These are phyloP conservation scores for Grosmannia serpens DNA, from an alignment of 2,329 filamentous ascomycete genomes.

Conservation along the genomic window DNA sequence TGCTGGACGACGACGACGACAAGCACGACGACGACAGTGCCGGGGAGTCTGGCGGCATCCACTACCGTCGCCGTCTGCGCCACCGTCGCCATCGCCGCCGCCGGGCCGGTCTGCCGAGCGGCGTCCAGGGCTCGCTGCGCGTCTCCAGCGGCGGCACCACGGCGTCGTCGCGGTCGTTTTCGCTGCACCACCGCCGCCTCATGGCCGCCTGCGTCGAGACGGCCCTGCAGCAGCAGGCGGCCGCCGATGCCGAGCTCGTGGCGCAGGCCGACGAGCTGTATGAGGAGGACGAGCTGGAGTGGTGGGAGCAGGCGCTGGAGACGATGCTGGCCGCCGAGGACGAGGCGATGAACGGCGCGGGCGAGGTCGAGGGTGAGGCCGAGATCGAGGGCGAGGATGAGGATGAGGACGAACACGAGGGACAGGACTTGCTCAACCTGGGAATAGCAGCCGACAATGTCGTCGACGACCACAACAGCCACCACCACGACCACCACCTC, in stretches of 20 bases:
- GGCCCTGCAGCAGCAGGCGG: constrained; percentile 13
- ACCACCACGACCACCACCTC: too few relatives aligned
- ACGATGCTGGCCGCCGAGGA: not conserved
- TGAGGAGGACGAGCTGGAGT: constrained; percentile 5
- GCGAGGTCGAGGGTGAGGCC: not conserved
- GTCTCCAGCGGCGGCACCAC: not conserved
- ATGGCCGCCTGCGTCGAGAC: constrained; percentile 9
- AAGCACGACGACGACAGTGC: not conserved
- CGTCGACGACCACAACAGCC: not conserved
- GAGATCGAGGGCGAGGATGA: not conserved
- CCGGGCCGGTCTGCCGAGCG: not conserved
- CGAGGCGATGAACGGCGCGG: not conserved
- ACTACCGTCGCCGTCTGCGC: not conserved
- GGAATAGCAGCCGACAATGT: too few relatives aligned
- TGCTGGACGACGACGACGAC: not conserved
- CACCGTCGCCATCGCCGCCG: not conserved
- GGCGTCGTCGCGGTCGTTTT: not conserved
- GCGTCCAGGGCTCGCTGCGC: not conserved
- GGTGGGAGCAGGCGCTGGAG: constrained; percentile 7
- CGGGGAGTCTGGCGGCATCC: not conserved
- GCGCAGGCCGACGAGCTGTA: constrained; percentile 9
- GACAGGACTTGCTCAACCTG: not conserved
- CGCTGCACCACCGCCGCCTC: constrained; percentile 4
- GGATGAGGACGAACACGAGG: too few relatives aligned
- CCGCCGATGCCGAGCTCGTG: constrained; percentile 6